phyloP scores from a whole-genome alignment of 345 rosid species.

The Dovyalis caffra region DNA sequence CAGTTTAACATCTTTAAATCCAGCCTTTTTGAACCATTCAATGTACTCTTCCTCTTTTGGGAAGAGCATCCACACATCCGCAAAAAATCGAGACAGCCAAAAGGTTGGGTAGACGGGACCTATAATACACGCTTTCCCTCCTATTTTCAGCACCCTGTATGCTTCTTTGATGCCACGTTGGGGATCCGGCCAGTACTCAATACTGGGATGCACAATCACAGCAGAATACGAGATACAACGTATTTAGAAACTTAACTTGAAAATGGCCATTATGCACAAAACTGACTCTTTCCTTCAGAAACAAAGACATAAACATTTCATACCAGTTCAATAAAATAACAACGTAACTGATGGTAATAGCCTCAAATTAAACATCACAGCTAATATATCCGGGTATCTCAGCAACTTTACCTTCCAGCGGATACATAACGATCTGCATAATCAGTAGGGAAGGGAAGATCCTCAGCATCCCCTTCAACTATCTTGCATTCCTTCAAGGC shows the following conservation, averaged over 20 bases:
- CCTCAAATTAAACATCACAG: too few relatives aligned
- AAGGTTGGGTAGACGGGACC: slow-evolving; percentile 43
- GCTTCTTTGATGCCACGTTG: slow-evolving; percentile 42
- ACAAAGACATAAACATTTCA: background rate
- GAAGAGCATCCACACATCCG: slow-evolving; percentile 41
- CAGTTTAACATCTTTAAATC: slow-evolving; percentile 33
- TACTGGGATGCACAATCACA: slow-evolving; percentile 18
- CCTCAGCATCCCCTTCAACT: slow-evolving; percentile 40
- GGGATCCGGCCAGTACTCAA: slow-evolving; percentile 43
- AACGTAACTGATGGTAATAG: too few relatives aligned
- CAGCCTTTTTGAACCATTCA: slow-evolving; percentile 40
- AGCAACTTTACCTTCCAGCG: slow-evolving; percentile 33
- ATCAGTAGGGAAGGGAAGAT: slow-evolving; percentile 37
- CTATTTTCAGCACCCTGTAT: slow-evolving; percentile 38
- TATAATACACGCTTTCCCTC: slow-evolving; percentile 39
- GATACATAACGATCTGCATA: slow-evolving; percentile 39
- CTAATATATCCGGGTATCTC: too few relatives aligned
- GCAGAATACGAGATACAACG: background rate
- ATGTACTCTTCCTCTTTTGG: slow-evolving; percentile 45
- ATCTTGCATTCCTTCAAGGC: slow-evolving; percentile 40
- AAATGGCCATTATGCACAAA: background rate
- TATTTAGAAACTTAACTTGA: background rate
- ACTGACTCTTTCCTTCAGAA: too few relatives aligned
- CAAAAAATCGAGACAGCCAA: slow-evolving; percentile 41
- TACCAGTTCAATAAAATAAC: too few relatives aligned